Evolutionary conservation across 176 grass and related monocot genomes (phyloP), one percentile per base, ranked within the genome.

Genomic region (Oryza rufipogon): DNA sequence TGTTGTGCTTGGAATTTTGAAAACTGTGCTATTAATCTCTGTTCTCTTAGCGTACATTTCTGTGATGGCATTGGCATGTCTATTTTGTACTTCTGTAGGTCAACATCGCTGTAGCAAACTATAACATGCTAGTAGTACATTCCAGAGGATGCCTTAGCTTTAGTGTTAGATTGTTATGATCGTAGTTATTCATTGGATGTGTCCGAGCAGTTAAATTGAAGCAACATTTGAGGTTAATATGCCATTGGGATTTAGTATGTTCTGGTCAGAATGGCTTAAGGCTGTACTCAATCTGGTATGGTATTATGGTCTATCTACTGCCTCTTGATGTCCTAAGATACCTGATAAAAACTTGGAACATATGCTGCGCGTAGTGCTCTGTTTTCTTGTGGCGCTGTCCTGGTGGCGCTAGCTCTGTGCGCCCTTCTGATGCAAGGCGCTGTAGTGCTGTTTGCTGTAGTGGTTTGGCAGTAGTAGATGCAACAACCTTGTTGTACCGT

Each of bases 1-100:
- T 70, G 9, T 38, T 83, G 26, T 58, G 38, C 9, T 61, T 83
- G 25, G 26, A 56, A 90, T 82, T 46, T 66, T 74, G 63, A 67
- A 70, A 70, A 34, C 1, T 67, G 14, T 32, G 26, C 17, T 9
- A 34, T 32, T 7, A 9, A 4, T 52, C 32, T 78, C 0, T 71
- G 3, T 60, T 87, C 26, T 42, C 51, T 44, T 67, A 42, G 22
- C 36, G 10, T 79, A 73, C 22, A 58, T 71, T 78, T 83, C 25
- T 10, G 71, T 44, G 42, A 44, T 44, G 42, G 42, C 0, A 38
- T 28, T 72, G 66, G 17, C 9, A 22, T 63, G 58, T 23, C 58
- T 63, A 63, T 63, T 63, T n/a, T 63, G 13, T 73, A 13, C 17
- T 73, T 66, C 45, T 60, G 73, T 23, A 3, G 19, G 33, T 84